These are phyloP conservation scores for Brasilioporus rufonigricans DNA, from an alignment of 768 basidiomycete genomes.

Conservation along the genomic window DNA sequence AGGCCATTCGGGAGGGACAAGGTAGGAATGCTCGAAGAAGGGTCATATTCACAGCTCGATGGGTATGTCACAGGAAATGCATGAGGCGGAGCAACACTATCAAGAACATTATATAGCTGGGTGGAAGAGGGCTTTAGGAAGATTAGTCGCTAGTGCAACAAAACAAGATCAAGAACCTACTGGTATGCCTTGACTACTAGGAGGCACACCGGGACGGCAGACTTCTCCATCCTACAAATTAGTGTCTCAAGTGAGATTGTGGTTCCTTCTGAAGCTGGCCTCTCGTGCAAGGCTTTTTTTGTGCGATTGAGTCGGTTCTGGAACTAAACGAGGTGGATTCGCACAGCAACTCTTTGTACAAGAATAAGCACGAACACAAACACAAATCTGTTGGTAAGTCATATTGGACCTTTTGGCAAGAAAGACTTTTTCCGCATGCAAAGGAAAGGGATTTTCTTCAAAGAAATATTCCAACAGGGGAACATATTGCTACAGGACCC, in stretches of 20 bases:
- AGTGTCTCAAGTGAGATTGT: not conserved
- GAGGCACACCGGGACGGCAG: not conserved
- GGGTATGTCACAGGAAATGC: not conserved
- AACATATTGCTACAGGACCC: not conserved
- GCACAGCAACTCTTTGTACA: not conserved
- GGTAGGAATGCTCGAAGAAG: not conserved
- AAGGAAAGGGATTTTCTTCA: not conserved
- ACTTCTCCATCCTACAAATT: slow-evolving; percentile 10
- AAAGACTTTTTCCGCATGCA: not conserved
- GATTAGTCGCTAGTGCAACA: not conserved
- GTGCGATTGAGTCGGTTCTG: not conserved
- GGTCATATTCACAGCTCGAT: not conserved
- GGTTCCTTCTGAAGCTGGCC: not conserved
- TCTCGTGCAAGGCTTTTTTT: not conserved
- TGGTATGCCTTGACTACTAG: slow-evolving; percentile 4
- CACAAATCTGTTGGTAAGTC: not conserved
- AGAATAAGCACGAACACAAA: not conserved
- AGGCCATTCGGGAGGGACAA: slow-evolving; percentile 4
- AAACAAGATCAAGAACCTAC: not conserved
- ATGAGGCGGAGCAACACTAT: not conserved
- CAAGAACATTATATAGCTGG: not conserved
- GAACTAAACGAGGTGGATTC: not conserved
- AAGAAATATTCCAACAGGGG: not conserved
- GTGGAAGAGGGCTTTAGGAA: not conserved
- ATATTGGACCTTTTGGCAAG: not conserved